Conservation (phyloP, 768 basidiomycete genomes). For the Rhizopogon vinicolor region DNA sequence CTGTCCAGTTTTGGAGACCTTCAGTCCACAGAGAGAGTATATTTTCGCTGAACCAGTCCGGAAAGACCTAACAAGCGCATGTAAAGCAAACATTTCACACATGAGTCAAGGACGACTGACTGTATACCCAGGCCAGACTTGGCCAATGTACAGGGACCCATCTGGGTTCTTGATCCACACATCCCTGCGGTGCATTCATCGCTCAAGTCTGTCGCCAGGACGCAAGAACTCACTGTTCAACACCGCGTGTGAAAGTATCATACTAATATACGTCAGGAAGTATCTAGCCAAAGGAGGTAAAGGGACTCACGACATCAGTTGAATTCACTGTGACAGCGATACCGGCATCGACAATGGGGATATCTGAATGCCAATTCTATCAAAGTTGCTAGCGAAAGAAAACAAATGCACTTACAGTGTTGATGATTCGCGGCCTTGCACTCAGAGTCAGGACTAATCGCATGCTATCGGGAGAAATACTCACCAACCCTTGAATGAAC, state of each 20-base stretch:
- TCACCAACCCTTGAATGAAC: conserved; percentile 55
- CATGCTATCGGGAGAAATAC: conserved; percentile 16
- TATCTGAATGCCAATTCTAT: conserved; percentile 33
- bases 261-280: conserved; percentile 37
- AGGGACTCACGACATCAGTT: conserved; percentile 52
- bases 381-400: background rate
- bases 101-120: conserved; percentile 25
- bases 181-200: conserved; percentile 34
- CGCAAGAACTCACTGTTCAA: conserved; percentile 40
- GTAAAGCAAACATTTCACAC: background rate
- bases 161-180: conserved; percentile 76
- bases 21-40: conserved; percentile 59
- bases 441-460: conserved; percentile 1
- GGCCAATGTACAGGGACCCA: conserved; percentile 64
- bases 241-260: conserved; percentile 59
- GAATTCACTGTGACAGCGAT: conserved; percentile 52
- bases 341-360: conserved; percentile 68
- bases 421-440: conserved; percentile 22
- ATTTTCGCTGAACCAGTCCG: conserved; percentile 56
- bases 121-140: conserved; percentile 77
- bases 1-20: conserved; percentile 50
- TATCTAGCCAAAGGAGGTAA: background rate
- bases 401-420: conserved; percentile 16
- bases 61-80: conserved; percentile 38
- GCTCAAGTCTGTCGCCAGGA: background rate